Evolutionary conservation across 805 yeast genomes (phyloP).

Genomic region (Lachancea sp.): DNA sequence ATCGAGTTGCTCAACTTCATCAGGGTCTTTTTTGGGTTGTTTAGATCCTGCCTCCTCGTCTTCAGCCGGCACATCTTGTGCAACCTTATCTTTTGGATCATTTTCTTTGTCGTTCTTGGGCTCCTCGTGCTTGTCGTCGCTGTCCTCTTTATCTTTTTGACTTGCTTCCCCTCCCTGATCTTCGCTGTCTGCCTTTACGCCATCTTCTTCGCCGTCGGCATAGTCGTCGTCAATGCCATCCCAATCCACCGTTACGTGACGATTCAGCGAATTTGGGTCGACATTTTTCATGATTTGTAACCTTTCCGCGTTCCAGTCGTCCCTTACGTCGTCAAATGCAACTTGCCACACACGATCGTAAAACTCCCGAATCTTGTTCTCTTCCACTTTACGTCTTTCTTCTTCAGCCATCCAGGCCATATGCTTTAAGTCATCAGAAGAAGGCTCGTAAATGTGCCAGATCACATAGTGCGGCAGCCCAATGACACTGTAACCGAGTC

Average conservation of each 20-base stretch:
- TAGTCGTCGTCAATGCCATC: slow-evolving; percentile 45
- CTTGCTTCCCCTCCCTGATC: neutral
- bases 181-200: neutral
- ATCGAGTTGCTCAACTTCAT: slow-evolving; percentile 6
- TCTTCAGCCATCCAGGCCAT: slow-evolving; percentile 88
- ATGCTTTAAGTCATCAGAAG: slow-evolving; percentile 79
- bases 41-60: slow-evolving; percentile 2
- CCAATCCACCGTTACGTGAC: slow-evolving; percentile 61
- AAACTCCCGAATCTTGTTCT: slow-evolving; percentile 54
- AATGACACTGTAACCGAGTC: slow-evolving; percentile 79
- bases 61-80: neutral
- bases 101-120: slow-evolving; percentile 1
- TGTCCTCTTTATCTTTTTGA: neutral
- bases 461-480: slow-evolving; percentile 93
- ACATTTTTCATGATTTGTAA: slow-evolving; percentile 68
- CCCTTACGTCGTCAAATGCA: slow-evolving; percentile 72
- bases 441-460: slow-evolving; percentile 96
- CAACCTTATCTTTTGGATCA: neutral
- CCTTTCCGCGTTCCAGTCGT: slow-evolving; percentile 68
- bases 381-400: slow-evolving; percentile 58
- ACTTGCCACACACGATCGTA: slow-evolving; percentile 68
- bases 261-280: slow-evolving; percentile 44
- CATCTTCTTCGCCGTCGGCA: neutral
- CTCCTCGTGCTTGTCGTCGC: slow-evolving; percentile 1
- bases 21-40: slow-evolving; percentile 2